Base-by-base conservation (phyloP, 495 filamentous ascomycete species). In the Aspergillus incahuasiensis region DNA sequence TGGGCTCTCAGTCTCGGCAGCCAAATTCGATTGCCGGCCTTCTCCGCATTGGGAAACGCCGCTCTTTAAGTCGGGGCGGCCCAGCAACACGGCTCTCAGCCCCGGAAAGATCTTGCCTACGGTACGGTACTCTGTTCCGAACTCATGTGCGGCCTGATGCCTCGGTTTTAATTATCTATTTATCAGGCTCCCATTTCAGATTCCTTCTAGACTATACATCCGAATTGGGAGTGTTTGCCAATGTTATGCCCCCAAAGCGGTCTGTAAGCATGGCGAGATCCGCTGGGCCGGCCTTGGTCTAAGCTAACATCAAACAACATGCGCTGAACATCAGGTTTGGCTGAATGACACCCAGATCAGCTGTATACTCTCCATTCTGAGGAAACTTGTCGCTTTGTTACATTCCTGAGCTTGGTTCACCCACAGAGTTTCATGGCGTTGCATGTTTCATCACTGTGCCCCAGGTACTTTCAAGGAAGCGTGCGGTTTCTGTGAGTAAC, bases 31-130 rank as follows among this genome's bases (percentile, higher is more conserved):
- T 32, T 63, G 52, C 72, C 72, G 72, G 64, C 48, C 70, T 65
- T 58, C 70, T 73, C 72, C 70, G 70, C 65, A 68, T 68, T 60
- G 59, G 61, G 64, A 39, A 56, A 50, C 38, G 52, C 34, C 47
- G 18, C 47, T 11, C 25, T 24, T 18, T 44, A n/a, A n/a, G n/a
- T 44, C 8, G 24, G n/a, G 32, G 32, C 32, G 32, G 32, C 32
- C 13, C 32, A 9, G 32, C 32, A 12, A 35, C 6, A 35, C 32
- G 32, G 32, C 32, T 30, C 28, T 35, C 40, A 40, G 48, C 55
- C 43, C 41, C 41, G 47, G 55, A 50, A 28, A 30, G 15, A 24
- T 28, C 38, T 16, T 18, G 38, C n/a, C 38, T 47, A 34, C 22
- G 16, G 19, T 47, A 34, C 22, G 16, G 19, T 12, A 40, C 25